A percentile compares a stretch with the other conserved stretches of the same genome.
phyloP scores from a whole-genome alignment of 148 eudicot species.

The Cornus florida region DNA sequence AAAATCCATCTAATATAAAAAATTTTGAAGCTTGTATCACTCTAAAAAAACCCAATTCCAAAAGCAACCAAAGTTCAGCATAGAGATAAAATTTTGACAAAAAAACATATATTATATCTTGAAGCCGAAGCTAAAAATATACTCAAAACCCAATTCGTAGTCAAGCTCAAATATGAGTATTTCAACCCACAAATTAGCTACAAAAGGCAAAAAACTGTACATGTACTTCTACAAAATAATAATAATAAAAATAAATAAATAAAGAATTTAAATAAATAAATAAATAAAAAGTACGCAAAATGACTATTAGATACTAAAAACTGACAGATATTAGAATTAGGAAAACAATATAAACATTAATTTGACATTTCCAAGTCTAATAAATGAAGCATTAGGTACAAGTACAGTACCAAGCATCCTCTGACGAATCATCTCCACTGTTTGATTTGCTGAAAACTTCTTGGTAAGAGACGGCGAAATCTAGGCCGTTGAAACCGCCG shows the following conservation, averaged over 20 bases:
- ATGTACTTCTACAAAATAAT: not conserved
- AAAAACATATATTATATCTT: too few species aligned
- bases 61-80: too few species aligned
- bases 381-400: not conserved
- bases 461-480: constrained; percentile 53
- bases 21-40: not conserved
- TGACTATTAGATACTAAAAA: not conserved
- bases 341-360: not conserved
- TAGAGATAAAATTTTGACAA: too few species aligned
- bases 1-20: not conserved
- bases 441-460: constrained; percentile 45
- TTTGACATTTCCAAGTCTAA: not conserved
- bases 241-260: too few species aligned
- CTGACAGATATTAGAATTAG: not conserved
- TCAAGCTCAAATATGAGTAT: too few species aligned
- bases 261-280: too few species aligned
- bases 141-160: too few species aligned
- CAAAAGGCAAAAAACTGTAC: not conserved
- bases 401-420: constrained; percentile 65
- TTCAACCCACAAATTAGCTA: not conserved
- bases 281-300: not conserved
- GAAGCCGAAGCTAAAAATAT: too few species aligned
- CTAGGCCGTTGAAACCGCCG: constrained; percentile 43
- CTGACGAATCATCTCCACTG: constrained; percentile 48
- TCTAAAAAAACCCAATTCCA: not conserved